Conservation (phyloP, 2,329 filamentous ascomycete genomes). For the Apiospora pterosperma region DNA sequence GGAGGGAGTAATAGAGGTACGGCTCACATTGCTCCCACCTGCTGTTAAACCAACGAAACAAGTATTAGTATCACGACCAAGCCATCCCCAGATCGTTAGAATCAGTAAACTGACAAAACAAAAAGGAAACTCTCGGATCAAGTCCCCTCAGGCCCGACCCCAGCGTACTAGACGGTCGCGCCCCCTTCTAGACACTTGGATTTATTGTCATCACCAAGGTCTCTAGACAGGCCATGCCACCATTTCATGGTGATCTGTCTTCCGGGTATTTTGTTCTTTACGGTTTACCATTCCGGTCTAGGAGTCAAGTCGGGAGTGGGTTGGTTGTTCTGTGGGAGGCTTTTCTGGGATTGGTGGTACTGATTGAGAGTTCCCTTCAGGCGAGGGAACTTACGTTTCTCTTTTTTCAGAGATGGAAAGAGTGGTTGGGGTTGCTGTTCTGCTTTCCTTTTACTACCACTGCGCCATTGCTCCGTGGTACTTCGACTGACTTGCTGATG, state of each 20-base stretch:
- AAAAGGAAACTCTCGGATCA: not conserved
- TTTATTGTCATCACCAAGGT: too few species aligned
- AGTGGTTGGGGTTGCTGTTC: not conserved
- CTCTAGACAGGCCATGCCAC: not conserved
- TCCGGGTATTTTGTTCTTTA: not conserved
- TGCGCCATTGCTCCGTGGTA: not conserved
- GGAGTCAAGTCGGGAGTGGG: not conserved
- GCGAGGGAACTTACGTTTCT: not conserved
- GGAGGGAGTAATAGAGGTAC: too few species aligned
- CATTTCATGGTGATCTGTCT: not conserved
- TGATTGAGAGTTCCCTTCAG: not conserved
- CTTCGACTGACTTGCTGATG: not conserved
- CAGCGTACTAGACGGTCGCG: not conserved
- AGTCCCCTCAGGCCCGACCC: slow-evolving; percentile 1
- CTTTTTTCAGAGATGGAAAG: not conserved
- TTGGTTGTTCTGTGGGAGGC: not conserved
- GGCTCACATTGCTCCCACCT: too few species aligned
- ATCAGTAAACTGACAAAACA: not conserved
- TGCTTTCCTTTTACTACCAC: not conserved
- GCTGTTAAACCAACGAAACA: too few species aligned
- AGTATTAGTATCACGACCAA: too few species aligned
- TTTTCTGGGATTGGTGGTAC: slow-evolving; percentile 1
- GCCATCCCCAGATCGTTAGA: too few species aligned
- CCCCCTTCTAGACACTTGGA: not conserved
- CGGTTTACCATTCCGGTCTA: slow-evolving; percentile 2